Evolutionary conservation across 352 stramenopile genomes (phyloP), one percentile per base, ranked within the genome.

Genomic region (Pythium periplocum): DNA sequence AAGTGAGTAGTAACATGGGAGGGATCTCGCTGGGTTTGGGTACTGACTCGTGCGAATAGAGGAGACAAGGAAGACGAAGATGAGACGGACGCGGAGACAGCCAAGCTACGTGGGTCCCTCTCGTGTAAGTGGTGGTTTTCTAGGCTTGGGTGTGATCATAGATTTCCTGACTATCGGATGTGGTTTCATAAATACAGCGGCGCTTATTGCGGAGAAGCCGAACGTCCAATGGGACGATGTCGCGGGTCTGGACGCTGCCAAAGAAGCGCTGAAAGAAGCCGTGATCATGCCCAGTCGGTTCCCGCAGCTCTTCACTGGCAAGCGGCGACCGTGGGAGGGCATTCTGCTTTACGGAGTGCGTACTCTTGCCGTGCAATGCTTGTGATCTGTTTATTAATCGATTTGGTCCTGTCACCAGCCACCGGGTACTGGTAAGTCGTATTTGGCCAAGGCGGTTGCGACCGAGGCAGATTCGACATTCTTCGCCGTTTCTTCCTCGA

Each of bases 391-490:
- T 26, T 26, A 26, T 26, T 26, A 26, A 26, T 26, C 0, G 17
- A 26, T 26, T 26, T 26, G 17, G 17, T 8, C 12, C 7, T 42
- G 12, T 42, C 38, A 12, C 7, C 59, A 94, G 84, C 84, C 87
- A 10, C 78, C 86, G 30, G 86, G 86, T 55, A 96, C 86, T 4
- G 94, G 95, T 68, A 99, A 99, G 72, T 98, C 93, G 40, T 98
- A 97, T 57, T 71, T 98, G 34, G 95, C 95, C 3, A 98, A 98
- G 55, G 97, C 97, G 2, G 97, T 99, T 1, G 97, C 97, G n/a
- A 99, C 97, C 0, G 97, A 99, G 73, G 93, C 96, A 7, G 96
- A 99, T 59, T 95, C 92, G 36, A 98, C 92, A 1, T 99, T 99
- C 64, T 99, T 99, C 66, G 87, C 94, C 6, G 95, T 99, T 1